A percentile compares a stretch with the other conserved stretches of the same genome.
Evolutionary conservation across 164 flowering plant species (phyloP).

Genomic region (Aristolochia contorta): DNA sequence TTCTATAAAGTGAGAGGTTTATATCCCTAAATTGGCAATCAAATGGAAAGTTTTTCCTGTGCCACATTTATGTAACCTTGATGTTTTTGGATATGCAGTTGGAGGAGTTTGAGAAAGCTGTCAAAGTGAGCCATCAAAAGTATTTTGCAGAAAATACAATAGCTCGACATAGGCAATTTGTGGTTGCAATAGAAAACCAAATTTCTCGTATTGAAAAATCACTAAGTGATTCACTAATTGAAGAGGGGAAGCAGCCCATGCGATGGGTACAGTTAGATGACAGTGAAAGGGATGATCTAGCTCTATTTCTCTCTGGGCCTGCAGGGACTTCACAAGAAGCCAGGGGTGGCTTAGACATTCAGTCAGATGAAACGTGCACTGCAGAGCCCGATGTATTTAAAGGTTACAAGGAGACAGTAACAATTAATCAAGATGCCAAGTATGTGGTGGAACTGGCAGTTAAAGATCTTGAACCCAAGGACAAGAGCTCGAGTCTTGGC

Average conservation of each 20-base stretch:
- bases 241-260: slow-evolving; percentile 50
- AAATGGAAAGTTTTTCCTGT: neutral
- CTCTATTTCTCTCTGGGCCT: slow-evolving; percentile 65
- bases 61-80: neutral
- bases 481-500: slow-evolving; percentile 23
- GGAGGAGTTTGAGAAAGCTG: slow-evolving; percentile 91
- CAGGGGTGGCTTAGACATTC: slow-evolving; percentile 7
- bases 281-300: slow-evolving; percentile 73
- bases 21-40: neutral
- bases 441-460: slow-evolving; percentile 32
- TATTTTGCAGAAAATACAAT: slow-evolving; percentile 31
- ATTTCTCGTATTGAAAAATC: slow-evolving; percentile 50
- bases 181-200: slow-evolving; percentile 59
- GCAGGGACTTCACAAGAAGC: slow-evolving; percentile 16
- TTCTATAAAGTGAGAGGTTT: neutral
- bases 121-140: slow-evolving; percentile 46
- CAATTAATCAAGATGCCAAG: slow-evolving; percentile 21
- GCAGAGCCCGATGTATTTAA: slow-evolving; percentile 10
- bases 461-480: slow-evolving; percentile 19
- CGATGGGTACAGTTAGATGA: slow-evolving; percentile 76
- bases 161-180: slow-evolving; percentile 59
- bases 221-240: slow-evolving; percentile 35
- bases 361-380: slow-evolving; percentile 8
- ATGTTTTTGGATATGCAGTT: slow-evolving; percentile 30
- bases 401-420: slow-evolving; percentile 21